Evolutionary conservation across 2,329 filamentous ascomycete genomes (phyloP), one percentile per base, ranked within the genome.

Genomic region (Furcasterigmium sp.): DNA sequence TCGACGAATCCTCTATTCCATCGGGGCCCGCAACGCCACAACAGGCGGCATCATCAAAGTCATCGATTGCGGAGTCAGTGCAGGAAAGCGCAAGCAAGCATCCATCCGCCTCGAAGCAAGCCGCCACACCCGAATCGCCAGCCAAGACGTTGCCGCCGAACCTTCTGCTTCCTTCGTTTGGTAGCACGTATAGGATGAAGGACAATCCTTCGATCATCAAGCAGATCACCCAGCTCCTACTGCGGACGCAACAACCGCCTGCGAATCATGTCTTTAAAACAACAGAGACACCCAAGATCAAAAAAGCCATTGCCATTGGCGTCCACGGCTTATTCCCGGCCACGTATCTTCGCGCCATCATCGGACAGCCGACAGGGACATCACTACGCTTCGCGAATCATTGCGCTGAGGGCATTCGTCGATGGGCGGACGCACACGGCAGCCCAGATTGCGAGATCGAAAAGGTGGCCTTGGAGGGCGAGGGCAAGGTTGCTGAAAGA

Each of bases 271-370:
- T 96, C 5, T 84, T 81, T 51, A 76, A 88, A 25, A 67, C 80
- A 7, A 82, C 81, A 36, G 79, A 86, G 8, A 73, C 80, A 0
- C 85, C 81, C 1, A 85, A 78, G 51, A 81, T 97, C 37, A 88
- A 81, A 56, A 93, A 85, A 52, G 93, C 93, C 11, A 75, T 98
- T 5, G 90, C 91, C 2, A 95, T 98, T 52, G 93, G 93, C 30
- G 82, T 98, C 1, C 93, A 98, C 61, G 93, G 93, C 1, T 85
- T 95, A 47, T 96, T 97, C 52, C 93, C 93, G 1, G 89, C 89
- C 1, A 80, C 85, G 0, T 79, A 94, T 34, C 75, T 98, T 28
- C 84, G 93, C n/a, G 86, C 85, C 17, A 86, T 98, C 53, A 84
- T 97, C 14, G 93, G 93, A 0, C 91, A 95, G 54, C 93, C 93